Evolutionary conservation across 2,329 filamentous ascomycete species (phyloP).

Genomic region (Dendryphion nanum): DNA sequence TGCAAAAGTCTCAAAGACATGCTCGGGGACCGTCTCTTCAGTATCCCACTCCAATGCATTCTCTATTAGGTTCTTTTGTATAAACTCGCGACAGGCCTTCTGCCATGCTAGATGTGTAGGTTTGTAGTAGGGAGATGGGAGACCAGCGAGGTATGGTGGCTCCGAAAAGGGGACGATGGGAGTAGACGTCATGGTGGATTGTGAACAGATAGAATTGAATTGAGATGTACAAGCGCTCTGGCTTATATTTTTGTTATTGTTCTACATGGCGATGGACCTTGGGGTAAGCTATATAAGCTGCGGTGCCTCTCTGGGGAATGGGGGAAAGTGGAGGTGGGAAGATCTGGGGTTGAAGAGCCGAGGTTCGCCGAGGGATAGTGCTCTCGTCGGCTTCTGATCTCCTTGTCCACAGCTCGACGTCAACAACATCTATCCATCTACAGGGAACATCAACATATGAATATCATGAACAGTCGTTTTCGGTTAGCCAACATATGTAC

Average conservation of each 20-base stretch:
- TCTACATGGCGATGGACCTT: constrained; percentile 5
- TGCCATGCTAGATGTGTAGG: constrained; percentile 66
- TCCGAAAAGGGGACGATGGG: constrained; percentile 65
- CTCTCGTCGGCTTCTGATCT: too few species aligned
- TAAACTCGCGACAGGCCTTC: constrained; percentile 64
- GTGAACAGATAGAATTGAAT: not conserved
- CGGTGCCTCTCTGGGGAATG: not conserved
- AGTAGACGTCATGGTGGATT: constrained; percentile 25
- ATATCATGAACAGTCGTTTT: too few species aligned
- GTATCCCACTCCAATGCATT: constrained; percentile 70
- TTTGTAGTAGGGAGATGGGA: constrained; percentile 71
- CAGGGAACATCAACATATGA: too few species aligned
- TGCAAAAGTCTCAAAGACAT: constrained; percentile 65
- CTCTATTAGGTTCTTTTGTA: constrained; percentile 60
- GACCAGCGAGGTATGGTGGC: constrained; percentile 66
- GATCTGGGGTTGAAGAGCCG: constrained; percentile 4
- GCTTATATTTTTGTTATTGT: not conserved
- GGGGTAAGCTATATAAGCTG: constrained; percentile 6
- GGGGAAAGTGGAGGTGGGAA: not conserved
- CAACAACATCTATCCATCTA: too few species aligned
- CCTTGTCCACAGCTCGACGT: too few species aligned
- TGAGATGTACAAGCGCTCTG: not conserved
- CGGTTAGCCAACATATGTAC: too few species aligned
- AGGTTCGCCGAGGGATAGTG: constrained; percentile 4
- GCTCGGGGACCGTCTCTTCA: constrained; percentile 59